phyloP scores from a whole-genome alignment of 1,284 basidiomycete species.

The Wolfiporia cocos region DNA sequence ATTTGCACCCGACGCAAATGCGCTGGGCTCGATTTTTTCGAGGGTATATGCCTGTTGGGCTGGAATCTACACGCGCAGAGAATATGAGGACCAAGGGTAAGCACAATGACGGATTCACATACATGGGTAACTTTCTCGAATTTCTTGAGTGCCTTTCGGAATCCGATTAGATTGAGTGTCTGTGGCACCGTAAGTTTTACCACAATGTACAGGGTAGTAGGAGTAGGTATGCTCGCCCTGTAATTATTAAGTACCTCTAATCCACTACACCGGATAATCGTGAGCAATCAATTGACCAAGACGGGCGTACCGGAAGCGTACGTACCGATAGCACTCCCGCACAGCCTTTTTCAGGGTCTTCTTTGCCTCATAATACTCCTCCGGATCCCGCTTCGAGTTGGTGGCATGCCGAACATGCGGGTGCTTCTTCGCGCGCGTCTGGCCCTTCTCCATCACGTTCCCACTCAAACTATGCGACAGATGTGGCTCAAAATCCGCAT shows the following conservation, averaged over 20 bases:
- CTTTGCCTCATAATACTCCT: constrained; percentile 79
- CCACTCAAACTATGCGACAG: too few species aligned
- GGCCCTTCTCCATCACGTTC: too few species aligned
- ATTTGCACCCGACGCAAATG: constrained; percentile 55
- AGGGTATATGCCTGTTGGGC: constrained; percentile 51
- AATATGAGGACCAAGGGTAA: not conserved
- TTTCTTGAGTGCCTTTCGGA: constrained; percentile 90
- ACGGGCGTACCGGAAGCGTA: constrained; percentile 4
- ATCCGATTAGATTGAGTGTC: constrained; percentile 87
- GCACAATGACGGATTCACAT: constrained; percentile 7
- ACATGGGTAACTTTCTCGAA: constrained; percentile 85
- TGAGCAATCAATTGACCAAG: not conserved
- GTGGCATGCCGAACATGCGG: too few species aligned
- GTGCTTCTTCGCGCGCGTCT: too few species aligned
- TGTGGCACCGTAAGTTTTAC: constrained; percentile 23
- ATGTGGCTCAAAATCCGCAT: too few species aligned
- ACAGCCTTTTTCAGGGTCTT: constrained; percentile 80
- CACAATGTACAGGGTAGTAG: not conserved
- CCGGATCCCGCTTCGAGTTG: constrained; percentile 53
- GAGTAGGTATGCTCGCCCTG: constrained; percentile 48
- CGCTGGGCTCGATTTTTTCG: constrained; percentile 53
- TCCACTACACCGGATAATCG: constrained; percentile 33
- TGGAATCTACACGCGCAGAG: constrained; percentile 35
- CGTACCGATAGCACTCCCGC: constrained; percentile 79
- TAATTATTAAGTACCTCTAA: constrained; percentile 85